A percentile compares a stretch with the other conserved stretches of the same genome.
These are phyloP conservation scores for Wickerhamiella dianesei DNA, from an alignment of 805 yeast species.

Conservation along the genomic window DNA sequence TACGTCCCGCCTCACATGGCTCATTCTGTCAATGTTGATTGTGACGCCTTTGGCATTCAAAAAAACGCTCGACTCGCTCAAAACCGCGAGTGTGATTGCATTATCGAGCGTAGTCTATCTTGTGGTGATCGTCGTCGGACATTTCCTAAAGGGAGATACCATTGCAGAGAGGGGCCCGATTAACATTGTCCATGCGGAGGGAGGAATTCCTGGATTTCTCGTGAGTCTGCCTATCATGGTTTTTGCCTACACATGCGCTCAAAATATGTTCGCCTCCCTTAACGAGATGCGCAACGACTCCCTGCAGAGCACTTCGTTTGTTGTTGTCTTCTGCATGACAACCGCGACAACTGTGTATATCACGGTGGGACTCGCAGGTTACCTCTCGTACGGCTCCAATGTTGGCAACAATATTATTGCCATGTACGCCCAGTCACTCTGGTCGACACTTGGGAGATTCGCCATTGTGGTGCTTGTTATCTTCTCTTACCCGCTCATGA, in stretches of 20 bases:
- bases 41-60: constrained; percentile 55
- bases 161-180: constrained; percentile 38
- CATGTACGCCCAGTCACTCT: constrained; percentile 49
- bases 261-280: constrained; percentile 79
- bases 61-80: constrained; percentile 64
- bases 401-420: constrained; percentile 70
- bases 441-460: constrained; percentile 67
- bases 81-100: constrained; percentile 75
- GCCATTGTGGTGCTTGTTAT: constrained; percentile 71
- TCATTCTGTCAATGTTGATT: constrained; percentile 24
- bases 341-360: constrained; percentile 51
- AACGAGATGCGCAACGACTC: constrained; percentile 60
- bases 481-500: constrained; percentile 77
- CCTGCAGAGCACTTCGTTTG: constrained; percentile 31
- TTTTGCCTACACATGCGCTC: constrained; percentile 92
- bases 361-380: constrained; percentile 68
- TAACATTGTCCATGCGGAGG: constrained; percentile 34
- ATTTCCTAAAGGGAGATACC: constrained; percentile 47
- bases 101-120: constrained; percentile 68
- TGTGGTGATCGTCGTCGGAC: constrained; percentile 58
- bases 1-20: constrained; percentile 26
- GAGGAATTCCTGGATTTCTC: constrained; percentile 31
- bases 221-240: constrained; percentile 81
- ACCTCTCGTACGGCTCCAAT: constrained; percentile 70
- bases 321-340: constrained; percentile 42